Evolutionary conservation across 2,329 filamentous ascomycete genomes (phyloP).

Genomic region (Paracorniculantispora psalliotae): DNA sequence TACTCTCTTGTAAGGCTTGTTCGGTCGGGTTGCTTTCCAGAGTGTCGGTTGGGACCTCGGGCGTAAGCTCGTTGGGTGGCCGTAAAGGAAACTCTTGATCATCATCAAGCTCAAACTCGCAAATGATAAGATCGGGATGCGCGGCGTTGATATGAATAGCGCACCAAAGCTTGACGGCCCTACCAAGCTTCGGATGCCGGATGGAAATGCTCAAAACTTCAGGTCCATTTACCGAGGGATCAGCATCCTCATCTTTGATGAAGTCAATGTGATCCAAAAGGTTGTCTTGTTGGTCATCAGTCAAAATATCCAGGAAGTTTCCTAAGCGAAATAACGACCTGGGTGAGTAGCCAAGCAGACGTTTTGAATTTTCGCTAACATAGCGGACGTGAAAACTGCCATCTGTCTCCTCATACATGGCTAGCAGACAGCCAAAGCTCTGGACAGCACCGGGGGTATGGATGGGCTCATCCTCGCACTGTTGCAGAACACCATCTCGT

Average conservation of each 20-base stretch:
- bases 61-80: slow-evolving; percentile 53
- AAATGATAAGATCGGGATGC: slow-evolving; percentile 69
- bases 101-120: slow-evolving; percentile 84
- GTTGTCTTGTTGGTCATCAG: slow-evolving; percentile 78
- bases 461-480: slow-evolving; percentile 88
- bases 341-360: slow-evolving; percentile 72
- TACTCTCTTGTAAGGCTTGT: slow-evolving; percentile 72
- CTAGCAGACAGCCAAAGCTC: slow-evolving; percentile 72
- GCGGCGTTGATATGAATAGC: slow-evolving; percentile 71
- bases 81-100: slow-evolving; percentile 64
- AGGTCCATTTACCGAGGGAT: slow-evolving; percentile 69
- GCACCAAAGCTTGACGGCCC: slow-evolving; percentile 73
- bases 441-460: slow-evolving; percentile 81
- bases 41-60: slow-evolving; percentile 66
- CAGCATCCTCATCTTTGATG: slow-evolving; percentile 74
- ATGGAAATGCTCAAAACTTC: slow-evolving; percentile 81
- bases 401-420: slow-evolving; percentile 64
- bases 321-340: slow-evolving; percentile 67
- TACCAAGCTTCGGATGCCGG: slow-evolving; percentile 47
- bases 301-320: slow-evolving; percentile 78
- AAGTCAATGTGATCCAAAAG: slow-evolving; percentile 84
- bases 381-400: slow-evolving; percentile 66
- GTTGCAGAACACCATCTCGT: slow-evolving; percentile 65
- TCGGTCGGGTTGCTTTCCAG: slow-evolving; percentile 65
- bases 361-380: slow-evolving; percentile 75